Evolutionary conservation across 768 basidiomycete genomes (phyloP).

Genomic region (Pleurotus eryngii): DNA sequence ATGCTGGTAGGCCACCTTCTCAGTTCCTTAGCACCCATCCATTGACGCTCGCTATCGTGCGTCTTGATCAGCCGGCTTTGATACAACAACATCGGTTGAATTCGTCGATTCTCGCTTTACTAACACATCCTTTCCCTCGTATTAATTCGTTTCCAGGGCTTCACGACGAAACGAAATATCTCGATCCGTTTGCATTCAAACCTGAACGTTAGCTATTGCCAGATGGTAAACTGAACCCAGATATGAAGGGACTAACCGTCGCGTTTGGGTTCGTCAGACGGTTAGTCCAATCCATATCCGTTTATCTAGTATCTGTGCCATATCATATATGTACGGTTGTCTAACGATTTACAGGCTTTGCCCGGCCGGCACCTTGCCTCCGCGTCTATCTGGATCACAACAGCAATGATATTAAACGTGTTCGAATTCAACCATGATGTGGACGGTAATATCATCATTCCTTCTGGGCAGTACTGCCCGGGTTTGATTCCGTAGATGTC

Average conservation of each 20-base stretch:
- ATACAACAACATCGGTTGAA: constrained; percentile 18
- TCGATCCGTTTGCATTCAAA: constrained; percentile 47
- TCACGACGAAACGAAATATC: constrained; percentile 49
- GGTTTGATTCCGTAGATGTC: constrained; percentile 8
- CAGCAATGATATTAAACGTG: constrained; percentile 22
- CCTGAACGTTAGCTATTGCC: constrained; percentile 51
- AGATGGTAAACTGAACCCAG: constrained; percentile 9
- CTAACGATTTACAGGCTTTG: constrained; percentile 21
- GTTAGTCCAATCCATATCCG: constrained; percentile 8
- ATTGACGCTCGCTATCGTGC: no score
- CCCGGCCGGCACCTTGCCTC: constrained; percentile 31
- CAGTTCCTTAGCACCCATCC: not conserved
- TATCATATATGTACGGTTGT: not conserved
- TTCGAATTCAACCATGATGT: constrained; percentile 29
- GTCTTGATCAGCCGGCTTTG: not conserved
- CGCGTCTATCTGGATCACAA: constrained; percentile 27
- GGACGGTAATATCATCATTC: constrained; percentile 24
- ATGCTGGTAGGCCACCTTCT: constrained; percentile 17
- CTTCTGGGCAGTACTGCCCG: constrained; percentile 7
- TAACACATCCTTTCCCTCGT: constrained; percentile 9
- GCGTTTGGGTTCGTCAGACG: constrained; percentile 33
- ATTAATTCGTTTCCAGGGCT: constrained; percentile 28
- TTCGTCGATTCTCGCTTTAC: constrained; percentile 23
- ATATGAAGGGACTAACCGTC: constrained; percentile 16
- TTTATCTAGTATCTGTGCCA: not conserved